Conservation (phyloP, 2,329 filamentous ascomycete genomes). For the Trichoderma koningiopsis region DNA sequence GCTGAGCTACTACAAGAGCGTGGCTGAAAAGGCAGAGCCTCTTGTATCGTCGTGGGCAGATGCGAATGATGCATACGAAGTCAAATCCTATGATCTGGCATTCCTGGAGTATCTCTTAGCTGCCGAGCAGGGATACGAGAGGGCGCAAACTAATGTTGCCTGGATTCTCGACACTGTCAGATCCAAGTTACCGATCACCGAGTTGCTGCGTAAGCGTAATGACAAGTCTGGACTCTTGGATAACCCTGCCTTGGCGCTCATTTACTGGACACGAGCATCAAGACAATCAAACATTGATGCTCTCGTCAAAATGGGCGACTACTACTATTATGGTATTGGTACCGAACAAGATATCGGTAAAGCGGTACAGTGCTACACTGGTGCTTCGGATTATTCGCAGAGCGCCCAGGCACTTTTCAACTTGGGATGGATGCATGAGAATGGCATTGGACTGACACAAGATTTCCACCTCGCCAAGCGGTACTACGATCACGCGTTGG, state of each 20-base stretch:
- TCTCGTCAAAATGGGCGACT: conserved; percentile 97
- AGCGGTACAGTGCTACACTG: conserved; percentile 89
- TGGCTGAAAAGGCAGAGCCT: conserved; percentile 72
- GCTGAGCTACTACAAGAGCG: conserved; percentile 78
- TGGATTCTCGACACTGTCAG: conserved; percentile 77
- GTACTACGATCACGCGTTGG: conserved; percentile 90
- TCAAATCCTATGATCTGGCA: conserved; percentile 77
- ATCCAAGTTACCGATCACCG: conserved; percentile 45
- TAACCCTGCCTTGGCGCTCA: conserved; percentile 68
- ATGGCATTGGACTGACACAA: conserved; percentile 87
- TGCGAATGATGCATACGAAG: conserved; percentile 79
- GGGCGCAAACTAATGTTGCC: conserved; percentile 85
- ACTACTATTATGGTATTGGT: conserved; percentile 85
- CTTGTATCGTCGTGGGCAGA: conserved; percentile 78
- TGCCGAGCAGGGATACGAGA: conserved; percentile 90
- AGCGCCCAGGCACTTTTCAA: conserved; percentile 97
- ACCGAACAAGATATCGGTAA: conserved; percentile 73
- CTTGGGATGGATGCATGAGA: conserved; percentile 99
- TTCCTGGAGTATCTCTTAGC: conserved; percentile 82
- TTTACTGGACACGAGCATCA: conserved; percentile 94
- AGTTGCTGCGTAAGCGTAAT: conserved; percentile 51
- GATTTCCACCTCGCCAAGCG: conserved; percentile 97
- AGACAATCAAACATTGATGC: conserved; percentile 92
- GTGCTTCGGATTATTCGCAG: conserved; percentile 86
- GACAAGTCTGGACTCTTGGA: conserved; percentile 46